Base-by-base conservation (phyloP, 805 yeast species). In the Sugiyamaella marilandica region DNA sequence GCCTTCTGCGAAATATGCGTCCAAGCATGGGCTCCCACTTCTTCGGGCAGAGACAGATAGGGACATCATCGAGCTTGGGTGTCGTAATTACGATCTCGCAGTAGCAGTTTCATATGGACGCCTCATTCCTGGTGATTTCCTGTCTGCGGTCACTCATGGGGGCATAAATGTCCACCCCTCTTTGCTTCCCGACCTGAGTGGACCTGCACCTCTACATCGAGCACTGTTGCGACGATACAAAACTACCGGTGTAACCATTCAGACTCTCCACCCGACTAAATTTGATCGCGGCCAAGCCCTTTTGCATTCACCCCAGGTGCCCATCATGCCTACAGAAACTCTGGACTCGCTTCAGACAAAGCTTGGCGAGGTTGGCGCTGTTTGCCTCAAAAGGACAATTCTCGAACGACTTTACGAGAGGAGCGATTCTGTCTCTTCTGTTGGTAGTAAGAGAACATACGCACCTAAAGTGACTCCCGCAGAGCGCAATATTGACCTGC, bases 91-190 rank as follows among this genome's bases (percentile, higher is more conserved):
- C 65, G 79, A 85, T 56, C 64, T 90, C 58, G 84, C 90, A 0
- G 74, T 94, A n/a, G 97, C 98, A 0, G 97, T 90, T 0, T 89
- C 97, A 0, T 94, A 82, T 66, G 99, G 98, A 0, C 75, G 75
- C 48, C 71, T 92, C 44, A 89, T 94, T 2, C 97, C 98, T 0
- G 70, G 69, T 0, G 53, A 65, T 1, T 80, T 89, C 57, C 67
- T 94, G 1, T 47, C 62, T 0, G 47, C 65, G 0, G 69, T 83
- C 18, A 65, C 67, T 10, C 80, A 67, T 62, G 89, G 91, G 2
- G 95, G 97, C 0, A 64, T 94, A 26, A 94, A 94, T 64, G 89
- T 94, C 0, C 99, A 94, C 65, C 99, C 99, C 0, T 89, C 97
- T 0, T 65, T 90, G 5, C 74, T 94, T 8, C 99, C 99, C 0